These are phyloP conservation scores for Lolium perenne DNA, from an alignment of 176 grass and related monocot species.

Conservation along the genomic window DNA sequence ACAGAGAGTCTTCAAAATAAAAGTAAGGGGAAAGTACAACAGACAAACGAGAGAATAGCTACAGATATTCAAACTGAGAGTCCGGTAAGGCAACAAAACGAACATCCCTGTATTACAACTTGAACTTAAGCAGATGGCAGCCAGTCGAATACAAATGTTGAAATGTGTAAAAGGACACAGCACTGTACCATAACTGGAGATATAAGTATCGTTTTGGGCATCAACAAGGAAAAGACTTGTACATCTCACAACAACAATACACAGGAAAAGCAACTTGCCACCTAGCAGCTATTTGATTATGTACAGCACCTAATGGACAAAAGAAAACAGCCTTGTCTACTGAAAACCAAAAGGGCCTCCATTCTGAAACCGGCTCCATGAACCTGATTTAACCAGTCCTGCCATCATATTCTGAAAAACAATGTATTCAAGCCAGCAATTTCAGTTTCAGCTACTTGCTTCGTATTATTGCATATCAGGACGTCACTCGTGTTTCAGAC, in stretches of 20 bases:
- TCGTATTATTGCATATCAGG: no score
- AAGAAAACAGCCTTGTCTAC: no score
- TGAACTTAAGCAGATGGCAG: neutral
- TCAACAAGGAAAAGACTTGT: constrained; percentile 35
- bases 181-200: constrained; percentile 13
- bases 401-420: no score
- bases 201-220: constrained; percentile 41
- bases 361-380: constrained; percentile 28
- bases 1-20: neutral
- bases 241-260: constrained; percentile 37
- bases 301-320: no score
- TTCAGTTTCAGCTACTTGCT: no score
- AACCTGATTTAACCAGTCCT: no score
- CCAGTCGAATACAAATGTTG: neutral
- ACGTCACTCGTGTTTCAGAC: no score
- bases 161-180: neutral
- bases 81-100: no score
- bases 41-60: neutral
- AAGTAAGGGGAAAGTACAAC: neutral
- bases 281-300: neutral
- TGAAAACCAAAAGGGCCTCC: neutral
- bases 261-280: constrained; percentile 33
- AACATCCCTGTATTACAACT: neutral
- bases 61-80: neutral
- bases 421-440: no score